These are phyloP conservation scores for Secale cereale DNA, from an alignment of 176 grass and related monocot genomes.

Conservation along the genomic window DNA sequence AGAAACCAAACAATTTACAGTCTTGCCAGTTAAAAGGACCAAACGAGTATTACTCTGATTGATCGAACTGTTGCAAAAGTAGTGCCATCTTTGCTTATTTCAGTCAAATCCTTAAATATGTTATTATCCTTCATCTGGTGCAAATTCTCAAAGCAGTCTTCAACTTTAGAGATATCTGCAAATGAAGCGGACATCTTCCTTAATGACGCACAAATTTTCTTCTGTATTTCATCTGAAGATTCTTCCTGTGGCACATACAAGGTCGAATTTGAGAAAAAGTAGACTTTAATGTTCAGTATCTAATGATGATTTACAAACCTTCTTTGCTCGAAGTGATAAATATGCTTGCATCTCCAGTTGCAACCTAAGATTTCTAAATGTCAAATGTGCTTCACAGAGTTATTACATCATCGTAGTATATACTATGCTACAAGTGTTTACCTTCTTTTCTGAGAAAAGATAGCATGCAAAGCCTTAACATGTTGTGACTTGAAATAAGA, in stretches of 20 bases:
- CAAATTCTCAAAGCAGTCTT: conserved; percentile 78
- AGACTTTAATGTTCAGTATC: background rate
- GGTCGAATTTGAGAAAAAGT: conserved; percentile 22
- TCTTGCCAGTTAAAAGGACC: background rate
- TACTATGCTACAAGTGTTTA: conserved; percentile 27
- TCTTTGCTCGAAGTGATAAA: conserved; percentile 63
- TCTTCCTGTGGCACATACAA: conserved; percentile 49
- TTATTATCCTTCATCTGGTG: conserved; percentile 91
- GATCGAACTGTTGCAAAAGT: conserved; percentile 46
- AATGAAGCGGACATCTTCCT: conserved; percentile 76
- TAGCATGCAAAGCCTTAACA: conserved; percentile 62
- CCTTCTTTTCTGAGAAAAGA: conserved; percentile 90
- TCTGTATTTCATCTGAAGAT: conserved; percentile 57
- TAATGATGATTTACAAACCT: conserved; percentile 49
- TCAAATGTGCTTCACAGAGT: background rate
- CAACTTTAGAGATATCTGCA: conserved; percentile 59
- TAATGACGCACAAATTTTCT: conserved; percentile 53
- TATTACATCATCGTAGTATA: background rate
- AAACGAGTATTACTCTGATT: conserved; percentile 56
- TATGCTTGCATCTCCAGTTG: conserved; percentile 84
- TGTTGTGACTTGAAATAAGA: conserved; percentile 75
- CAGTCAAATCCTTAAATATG: conserved; percentile 80
- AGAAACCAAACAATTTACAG: conserved; percentile 19
- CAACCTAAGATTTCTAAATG: conserved; percentile 50
- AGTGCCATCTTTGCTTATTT: conserved; percentile 53